Conservation (phyloP, 345 rosid species). For the Brassica cretica region DNA sequence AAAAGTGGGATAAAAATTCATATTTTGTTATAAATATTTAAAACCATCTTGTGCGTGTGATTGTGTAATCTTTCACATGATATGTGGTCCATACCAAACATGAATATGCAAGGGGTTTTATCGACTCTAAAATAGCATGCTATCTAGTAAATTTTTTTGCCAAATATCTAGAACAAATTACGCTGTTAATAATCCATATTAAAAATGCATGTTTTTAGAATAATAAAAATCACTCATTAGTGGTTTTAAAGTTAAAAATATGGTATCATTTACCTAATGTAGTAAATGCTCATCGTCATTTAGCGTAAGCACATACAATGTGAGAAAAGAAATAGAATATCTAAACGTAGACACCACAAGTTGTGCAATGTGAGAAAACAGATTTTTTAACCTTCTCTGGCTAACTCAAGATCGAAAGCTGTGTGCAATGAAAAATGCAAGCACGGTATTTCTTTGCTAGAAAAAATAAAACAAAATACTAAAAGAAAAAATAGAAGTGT, state of each 20-base stretch:
- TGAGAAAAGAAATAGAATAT: not conserved
- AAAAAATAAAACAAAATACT: not conserved
- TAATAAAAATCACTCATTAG: not conserved
- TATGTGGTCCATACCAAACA: not conserved
- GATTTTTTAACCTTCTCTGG: not conserved
- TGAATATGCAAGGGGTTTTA: not conserved
- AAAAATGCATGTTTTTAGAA: not conserved
- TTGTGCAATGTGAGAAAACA: conserved; percentile 14
- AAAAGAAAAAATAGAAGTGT: conserved; percentile 1
- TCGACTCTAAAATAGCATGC: not conserved
- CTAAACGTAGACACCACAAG: not conserved
- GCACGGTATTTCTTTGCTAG: not conserved
- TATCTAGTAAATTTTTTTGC: not conserved
- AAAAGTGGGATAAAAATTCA: not conserved
- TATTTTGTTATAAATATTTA: not conserved
- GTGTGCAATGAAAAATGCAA: no score
- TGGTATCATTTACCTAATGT: not conserved
- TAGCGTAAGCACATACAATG: conserved; percentile 5
- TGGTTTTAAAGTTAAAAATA: not conserved
- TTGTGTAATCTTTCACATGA: not conserved
- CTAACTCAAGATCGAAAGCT: not conserved
- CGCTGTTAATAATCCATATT: not conserved
- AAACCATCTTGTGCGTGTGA: not conserved
- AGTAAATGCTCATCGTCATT: not conserved
- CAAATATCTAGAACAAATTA: not conserved